A percentile compares a stretch with the other conserved stretches of the same genome.
phyloP scores from a whole-genome alignment of 495 filamentous ascomycete species.

The Annulohypoxylon nitens region DNA sequence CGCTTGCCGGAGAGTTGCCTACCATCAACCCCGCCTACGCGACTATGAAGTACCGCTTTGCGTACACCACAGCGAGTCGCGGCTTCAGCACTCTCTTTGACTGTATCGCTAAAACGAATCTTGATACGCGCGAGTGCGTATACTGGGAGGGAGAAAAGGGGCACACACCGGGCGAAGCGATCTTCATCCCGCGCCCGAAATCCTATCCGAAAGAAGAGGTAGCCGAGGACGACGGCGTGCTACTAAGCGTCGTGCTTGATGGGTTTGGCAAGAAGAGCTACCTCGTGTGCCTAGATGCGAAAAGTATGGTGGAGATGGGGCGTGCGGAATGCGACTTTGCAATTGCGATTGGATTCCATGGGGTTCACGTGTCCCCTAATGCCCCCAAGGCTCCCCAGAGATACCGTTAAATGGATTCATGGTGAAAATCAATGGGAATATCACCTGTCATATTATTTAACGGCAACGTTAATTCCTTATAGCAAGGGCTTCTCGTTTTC shows the following conservation, averaged over 20 bases:
- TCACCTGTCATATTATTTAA: neutral
- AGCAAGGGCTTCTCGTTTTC: neutral
- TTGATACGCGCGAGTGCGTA: conserved; percentile 59
- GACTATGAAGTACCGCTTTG: conserved; percentile 70
- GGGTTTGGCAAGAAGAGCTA: conserved; percentile 73
- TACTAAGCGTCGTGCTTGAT: conserved; percentile 80
- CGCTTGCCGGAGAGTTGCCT: conserved; percentile 69
- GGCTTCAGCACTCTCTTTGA: conserved; percentile 74
- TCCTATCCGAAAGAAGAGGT: conserved; percentile 28
- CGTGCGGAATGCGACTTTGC: conserved; percentile 71
- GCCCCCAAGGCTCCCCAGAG: neutral
- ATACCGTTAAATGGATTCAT: neutral
- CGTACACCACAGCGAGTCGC: conserved; percentile 70
- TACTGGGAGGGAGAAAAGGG: conserved; percentile 69
- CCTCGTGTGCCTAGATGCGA: conserved; percentile 76
- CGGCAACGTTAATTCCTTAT: neutral
- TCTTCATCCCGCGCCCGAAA: conserved; percentile 72
- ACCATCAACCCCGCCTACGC: conserved; percentile 72
- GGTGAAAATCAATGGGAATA: neutral
- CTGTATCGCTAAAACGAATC: conserved; percentile 77
- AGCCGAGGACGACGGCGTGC: conserved; percentile 78
- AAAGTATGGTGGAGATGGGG: conserved; percentile 73
- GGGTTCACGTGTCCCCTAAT: conserved; percentile 59
- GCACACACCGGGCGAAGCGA: conserved; percentile 79
- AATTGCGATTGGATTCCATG: conserved; percentile 81